phyloP scores from a whole-genome alignment of 805 yeast species.

The Schwanniomyces vanrijiae region DNA sequence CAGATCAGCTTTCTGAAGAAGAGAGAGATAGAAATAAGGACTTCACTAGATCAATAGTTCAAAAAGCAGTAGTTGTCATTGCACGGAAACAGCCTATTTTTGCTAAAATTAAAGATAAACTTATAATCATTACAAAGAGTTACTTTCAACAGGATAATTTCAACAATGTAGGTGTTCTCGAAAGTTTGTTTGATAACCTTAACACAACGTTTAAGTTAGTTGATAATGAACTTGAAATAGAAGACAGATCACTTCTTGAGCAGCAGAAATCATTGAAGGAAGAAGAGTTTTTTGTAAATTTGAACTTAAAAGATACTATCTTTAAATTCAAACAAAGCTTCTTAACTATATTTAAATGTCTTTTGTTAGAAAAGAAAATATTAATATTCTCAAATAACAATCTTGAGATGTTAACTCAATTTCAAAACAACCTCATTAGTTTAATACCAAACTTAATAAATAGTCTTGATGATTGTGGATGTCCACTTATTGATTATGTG shows the following conservation, averaged over 20 bases:
- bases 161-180: constrained; percentile 65
- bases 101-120: constrained; percentile 83
- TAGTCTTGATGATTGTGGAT: constrained; percentile 73
- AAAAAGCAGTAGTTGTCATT: constrained; percentile 87
- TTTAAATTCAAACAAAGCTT: constrained; percentile 57
- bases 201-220: constrained; percentile 32
- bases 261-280: constrained; percentile 14
- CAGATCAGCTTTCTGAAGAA: constrained; percentile 52
- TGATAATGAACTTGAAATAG: constrained; percentile 18
- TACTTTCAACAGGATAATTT: constrained; percentile 83
- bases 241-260: constrained; percentile 3
- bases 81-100: constrained; percentile 78
- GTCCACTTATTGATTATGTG: constrained; percentile 61
- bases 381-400: constrained; percentile 73
- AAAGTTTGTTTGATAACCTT: constrained; percentile 67
- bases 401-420: constrained; percentile 75
- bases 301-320: constrained; percentile 67
- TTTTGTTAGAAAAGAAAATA: constrained; percentile 72
- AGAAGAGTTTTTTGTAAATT: constrained; percentile 56
- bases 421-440: constrained; percentile 81
- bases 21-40: constrained; percentile 53
- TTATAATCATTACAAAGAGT: constrained; percentile 84
- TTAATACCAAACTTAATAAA: constrained; percentile 79
- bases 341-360: constrained; percentile 69
- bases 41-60: constrained; percentile 83